phyloP scores from a whole-genome alignment of 768 basidiomycete species.

The Phylloporus sp. region DNA sequence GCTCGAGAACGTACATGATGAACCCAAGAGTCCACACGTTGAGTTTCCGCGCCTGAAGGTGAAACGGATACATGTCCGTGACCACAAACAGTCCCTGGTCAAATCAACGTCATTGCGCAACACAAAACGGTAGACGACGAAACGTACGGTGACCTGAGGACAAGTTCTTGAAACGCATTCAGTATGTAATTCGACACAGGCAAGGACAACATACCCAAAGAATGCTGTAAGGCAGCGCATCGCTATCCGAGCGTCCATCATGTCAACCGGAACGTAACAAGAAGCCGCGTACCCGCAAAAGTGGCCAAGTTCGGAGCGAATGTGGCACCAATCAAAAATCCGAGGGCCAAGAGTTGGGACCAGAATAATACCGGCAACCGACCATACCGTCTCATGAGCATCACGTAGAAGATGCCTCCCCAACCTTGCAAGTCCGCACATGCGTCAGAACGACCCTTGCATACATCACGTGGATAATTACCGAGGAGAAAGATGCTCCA shows the following conservation, averaged over 20 bases:
- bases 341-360: constrained; percentile 39
- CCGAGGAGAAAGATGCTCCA: constrained; percentile 51
- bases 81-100: constrained; percentile 42
- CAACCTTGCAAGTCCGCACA: constrained; percentile 17
- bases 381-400: constrained; percentile 29
- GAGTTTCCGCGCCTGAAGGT: constrained; percentile 48
- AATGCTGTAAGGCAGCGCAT: constrained; percentile 33
- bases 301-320: constrained; percentile 46
- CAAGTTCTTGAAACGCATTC: constrained; percentile 36
- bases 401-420: constrained; percentile 30
- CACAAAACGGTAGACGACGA: not conserved
- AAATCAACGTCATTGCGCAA: not conserved
- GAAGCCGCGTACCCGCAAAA: constrained; percentile 38
- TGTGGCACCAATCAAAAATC: constrained; percentile 48
- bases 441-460: constrained; percentile 1
- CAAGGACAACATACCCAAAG: constrained; percentile 22
- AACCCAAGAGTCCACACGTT: constrained; percentile 55
- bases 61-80: constrained; percentile 52
- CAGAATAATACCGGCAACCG: constrained; percentile 31
- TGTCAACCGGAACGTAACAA: not conserved
- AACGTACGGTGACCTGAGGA: constrained; percentile 45
- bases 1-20: constrained; percentile 45
- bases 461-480: constrained; percentile 6
- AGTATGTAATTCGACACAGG: not conserved
- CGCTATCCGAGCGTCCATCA: constrained; percentile 9